Evolutionary conservation across 768 basidiomycete genomes (phyloP).

Genomic region (Termitomyces sp.): DNA sequence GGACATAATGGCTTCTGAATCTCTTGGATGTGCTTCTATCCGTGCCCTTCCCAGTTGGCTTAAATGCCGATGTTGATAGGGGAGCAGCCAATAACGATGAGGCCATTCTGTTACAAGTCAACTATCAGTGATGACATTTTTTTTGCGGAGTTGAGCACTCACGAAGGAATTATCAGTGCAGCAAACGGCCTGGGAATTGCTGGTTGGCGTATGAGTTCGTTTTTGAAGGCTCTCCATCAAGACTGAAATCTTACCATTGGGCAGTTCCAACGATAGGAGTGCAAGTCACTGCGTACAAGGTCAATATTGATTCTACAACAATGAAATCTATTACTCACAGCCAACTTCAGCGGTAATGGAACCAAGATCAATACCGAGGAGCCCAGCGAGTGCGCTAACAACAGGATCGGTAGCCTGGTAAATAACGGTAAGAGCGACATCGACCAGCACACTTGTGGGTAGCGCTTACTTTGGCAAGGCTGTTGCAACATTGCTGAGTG

Average conservation of each 20-base stretch:
- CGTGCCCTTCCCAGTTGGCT: background rate
- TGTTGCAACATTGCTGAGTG: conserved; percentile 10
- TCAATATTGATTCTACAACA: background rate
- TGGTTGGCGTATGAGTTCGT: background rate
- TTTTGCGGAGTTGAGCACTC: background rate
- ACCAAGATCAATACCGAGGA: conserved; percentile 12
- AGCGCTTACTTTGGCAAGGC: background rate
- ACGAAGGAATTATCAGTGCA: conserved; percentile 21
- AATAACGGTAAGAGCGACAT: background rate
- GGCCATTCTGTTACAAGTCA: background rate
- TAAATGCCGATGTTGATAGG: background rate
- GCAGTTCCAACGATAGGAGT: conserved; percentile 7
- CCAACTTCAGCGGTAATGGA: conserved; percentile 12
- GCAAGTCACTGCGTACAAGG: conserved; percentile 14
- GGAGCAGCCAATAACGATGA: conserved; percentile 18
- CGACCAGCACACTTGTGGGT: background rate
- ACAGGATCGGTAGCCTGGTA: conserved; percentile 3
- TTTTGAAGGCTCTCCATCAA: background rate
- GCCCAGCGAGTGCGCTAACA: conserved; percentile 8
- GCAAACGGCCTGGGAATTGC: conserved; percentile 18
- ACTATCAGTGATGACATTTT: background rate
- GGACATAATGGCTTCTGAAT: background rate
- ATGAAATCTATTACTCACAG: conserved; percentile 8
- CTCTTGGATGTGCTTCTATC: background rate
- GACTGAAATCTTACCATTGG: conserved; percentile 1